Conservation (phyloP, 768 basidiomycete species). For the Trichaptum fuscoviolaceum region DNA sequence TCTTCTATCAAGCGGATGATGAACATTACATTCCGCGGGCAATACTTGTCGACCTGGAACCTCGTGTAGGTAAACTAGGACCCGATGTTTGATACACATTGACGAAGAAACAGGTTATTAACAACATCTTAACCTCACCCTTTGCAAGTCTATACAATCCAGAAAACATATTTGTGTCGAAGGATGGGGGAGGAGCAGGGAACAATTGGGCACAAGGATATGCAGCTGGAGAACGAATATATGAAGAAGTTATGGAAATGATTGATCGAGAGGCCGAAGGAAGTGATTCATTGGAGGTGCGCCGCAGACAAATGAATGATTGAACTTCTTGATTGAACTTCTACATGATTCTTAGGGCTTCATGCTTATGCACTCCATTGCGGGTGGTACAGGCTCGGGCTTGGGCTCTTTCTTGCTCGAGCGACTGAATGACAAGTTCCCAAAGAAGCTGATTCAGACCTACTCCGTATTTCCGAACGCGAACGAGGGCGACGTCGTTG, state of each 20-base stretch:
- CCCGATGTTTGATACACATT: constrained; percentile 2
- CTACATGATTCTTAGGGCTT: constrained; percentile 65
- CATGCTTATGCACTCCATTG: constrained; percentile 98
- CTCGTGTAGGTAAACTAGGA: constrained; percentile 57
- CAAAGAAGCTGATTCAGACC: constrained; percentile 98
- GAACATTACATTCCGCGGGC: constrained; percentile 98
- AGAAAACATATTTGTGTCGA: constrained; percentile 93
- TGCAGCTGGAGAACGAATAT: constrained; percentile 80
- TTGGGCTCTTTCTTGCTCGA: constrained; percentile 98
- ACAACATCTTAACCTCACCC: constrained; percentile 84
- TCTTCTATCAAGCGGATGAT: constrained; percentile 99
- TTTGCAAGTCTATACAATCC: constrained; percentile 93
- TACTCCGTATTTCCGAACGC: constrained; percentile 98
- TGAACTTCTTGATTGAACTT: background rate
- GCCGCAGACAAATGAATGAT: constrained; percentile 13
- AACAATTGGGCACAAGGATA: constrained; percentile 99
- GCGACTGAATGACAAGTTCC: constrained; percentile 94
- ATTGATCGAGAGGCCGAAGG: constrained; percentile 97
- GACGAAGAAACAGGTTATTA: constrained; percentile 68
- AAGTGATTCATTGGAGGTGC: constrained; percentile 91
- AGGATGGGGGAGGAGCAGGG: constrained; percentile 98
- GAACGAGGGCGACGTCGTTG: constrained; percentile 92
- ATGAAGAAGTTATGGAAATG: constrained; percentile 99
- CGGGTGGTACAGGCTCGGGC: constrained; percentile 97
- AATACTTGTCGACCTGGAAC: constrained; percentile 94